Evolutionary conservation across 441 rosid genomes (phyloP).

Genomic region (Monsonia emarginata): DNA sequence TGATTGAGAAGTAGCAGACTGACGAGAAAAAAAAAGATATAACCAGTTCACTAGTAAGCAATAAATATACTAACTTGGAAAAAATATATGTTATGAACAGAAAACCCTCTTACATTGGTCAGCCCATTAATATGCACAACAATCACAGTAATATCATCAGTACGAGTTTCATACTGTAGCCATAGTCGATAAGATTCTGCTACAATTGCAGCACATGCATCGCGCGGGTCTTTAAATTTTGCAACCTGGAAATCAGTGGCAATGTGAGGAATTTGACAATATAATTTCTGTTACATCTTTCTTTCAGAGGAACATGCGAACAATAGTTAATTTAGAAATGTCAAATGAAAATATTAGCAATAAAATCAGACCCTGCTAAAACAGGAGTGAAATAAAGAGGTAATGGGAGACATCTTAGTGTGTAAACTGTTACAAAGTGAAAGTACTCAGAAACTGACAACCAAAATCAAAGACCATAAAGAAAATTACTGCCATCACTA

Average conservation of each 20-base stretch:
- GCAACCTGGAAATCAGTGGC: conserved; percentile 50
- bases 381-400: background rate
- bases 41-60: conserved; percentile 5
- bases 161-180: conserved; percentile 98
- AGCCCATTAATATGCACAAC: conserved; percentile 85
- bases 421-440: background rate
- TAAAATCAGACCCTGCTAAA: background rate
- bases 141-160: conserved; percentile 95
- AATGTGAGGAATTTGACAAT: background rate
- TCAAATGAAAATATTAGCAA: background rate
- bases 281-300: background rate
- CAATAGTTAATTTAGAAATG: background rate
- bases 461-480: background rate
- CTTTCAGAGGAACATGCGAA: background rate
- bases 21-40: conserved; percentile 9
- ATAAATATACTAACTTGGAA: background rate
- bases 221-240: conserved; percentile 90
- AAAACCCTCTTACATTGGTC: conserved; percentile 41
- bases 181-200: conserved; percentile 98
- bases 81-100: background rate
- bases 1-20: conserved; percentile 50
- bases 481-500: background rate
- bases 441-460: background rate
- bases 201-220: conserved; percentile 99
- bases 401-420: background rate